phyloP scores from a whole-genome alignment of 331 rosid genomes.

The Dryas integrifolia region DNA sequence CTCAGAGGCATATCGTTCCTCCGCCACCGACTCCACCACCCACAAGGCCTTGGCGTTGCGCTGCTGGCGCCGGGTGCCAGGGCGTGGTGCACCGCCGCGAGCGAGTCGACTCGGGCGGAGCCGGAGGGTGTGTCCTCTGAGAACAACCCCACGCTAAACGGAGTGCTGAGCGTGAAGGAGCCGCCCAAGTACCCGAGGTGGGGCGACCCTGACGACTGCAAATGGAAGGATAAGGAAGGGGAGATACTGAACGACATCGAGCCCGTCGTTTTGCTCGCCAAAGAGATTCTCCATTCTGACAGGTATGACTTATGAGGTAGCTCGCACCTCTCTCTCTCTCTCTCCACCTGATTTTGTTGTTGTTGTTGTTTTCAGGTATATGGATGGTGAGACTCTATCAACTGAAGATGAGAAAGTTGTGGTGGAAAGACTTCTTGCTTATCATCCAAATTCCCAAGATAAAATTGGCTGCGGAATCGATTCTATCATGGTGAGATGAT shows the following conservation, averaged over 20 bases:
- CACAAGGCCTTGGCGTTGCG: constrained; percentile 23
- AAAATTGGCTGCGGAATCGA: constrained; percentile 90
- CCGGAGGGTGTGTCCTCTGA: constrained; percentile 18
- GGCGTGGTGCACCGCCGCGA: constrained; percentile 34
- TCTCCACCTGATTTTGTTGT: not conserved
- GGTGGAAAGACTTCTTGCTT: constrained; percentile 64
- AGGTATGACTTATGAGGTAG: constrained; percentile 28
- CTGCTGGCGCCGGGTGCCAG: constrained; percentile 28
- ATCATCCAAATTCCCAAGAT: constrained; percentile 76
- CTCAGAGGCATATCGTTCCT: constrained; percentile 42
- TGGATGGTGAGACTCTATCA: constrained; percentile 60
- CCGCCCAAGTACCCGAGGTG: constrained; percentile 31
- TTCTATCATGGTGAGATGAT: constrained; percentile 63
- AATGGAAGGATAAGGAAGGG: constrained; percentile 63
- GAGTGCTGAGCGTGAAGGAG: constrained; percentile 28
- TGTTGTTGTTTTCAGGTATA: constrained; percentile 41
- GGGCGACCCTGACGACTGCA: constrained; percentile 56
- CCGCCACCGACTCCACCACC: constrained; percentile 40
- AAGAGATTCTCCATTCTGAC: constrained; percentile 67
- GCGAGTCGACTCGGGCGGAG: constrained; percentile 42
- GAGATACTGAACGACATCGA: constrained; percentile 66
- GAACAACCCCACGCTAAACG: constrained; percentile 23
- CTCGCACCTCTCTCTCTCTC: not conserved
- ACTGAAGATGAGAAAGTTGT: constrained; percentile 62
- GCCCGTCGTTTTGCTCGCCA: constrained; percentile 54